Conservation (phyloP, 495 filamentous ascomycete species). For the Neurospora sublineolata region DNA sequence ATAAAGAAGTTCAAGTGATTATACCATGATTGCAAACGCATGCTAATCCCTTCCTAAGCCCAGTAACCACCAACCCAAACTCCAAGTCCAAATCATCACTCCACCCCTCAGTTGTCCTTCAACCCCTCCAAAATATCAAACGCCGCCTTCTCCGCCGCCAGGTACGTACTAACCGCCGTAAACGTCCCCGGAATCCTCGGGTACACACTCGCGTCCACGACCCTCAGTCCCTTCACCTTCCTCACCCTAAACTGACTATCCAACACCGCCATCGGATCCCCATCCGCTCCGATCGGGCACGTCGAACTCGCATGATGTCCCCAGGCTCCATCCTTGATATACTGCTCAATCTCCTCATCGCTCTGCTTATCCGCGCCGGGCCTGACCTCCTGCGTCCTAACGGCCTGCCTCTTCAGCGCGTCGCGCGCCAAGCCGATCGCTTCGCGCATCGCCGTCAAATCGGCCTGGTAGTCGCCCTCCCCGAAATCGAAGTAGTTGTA, state of each 20-base stretch:
- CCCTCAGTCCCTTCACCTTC: conserved; percentile 43
- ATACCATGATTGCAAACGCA: background rate
- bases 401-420: conserved; percentile 25
- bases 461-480: conserved; percentile 14
- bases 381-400: conserved; percentile 34
- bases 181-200: conserved; percentile 48
- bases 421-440: conserved; percentile 34
- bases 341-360: conserved; percentile 33
- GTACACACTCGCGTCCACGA: conserved; percentile 49
- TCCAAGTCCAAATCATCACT: background rate
- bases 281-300: conserved; percentile 43
- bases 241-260: conserved; percentile 48
- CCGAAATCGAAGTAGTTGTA: conserved; percentile 45
- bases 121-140: conserved; percentile 16
- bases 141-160: conserved; percentile 50
- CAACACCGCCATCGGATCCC: conserved; percentile 45
- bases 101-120: background rate
- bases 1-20: background rate
- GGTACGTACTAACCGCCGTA: conserved; percentile 41
- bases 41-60: background rate
- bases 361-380: conserved; percentile 33
- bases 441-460: conserved; percentile 38
- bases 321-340: conserved; percentile 42
- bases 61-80: background rate
- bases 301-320: conserved; percentile 47